Percentiles rank a stretch among this genome's conserved stretches.
Evolutionary conservation across 768 basidiomycete genomes (phyloP).

Genomic region (Tylopilus plumbeoviolaceoides): DNA sequence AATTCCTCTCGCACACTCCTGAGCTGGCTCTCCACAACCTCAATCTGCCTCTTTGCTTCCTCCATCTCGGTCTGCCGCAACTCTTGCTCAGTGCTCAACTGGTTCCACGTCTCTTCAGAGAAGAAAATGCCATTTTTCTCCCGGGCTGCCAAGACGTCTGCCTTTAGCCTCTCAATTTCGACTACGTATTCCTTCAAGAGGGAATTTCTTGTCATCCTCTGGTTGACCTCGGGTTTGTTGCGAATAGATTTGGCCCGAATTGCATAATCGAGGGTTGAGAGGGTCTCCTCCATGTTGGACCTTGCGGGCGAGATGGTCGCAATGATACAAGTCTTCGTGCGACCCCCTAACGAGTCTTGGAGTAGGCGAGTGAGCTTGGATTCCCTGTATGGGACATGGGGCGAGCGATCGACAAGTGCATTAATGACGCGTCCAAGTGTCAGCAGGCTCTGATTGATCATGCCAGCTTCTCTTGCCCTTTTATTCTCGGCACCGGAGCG

Average conservation of each 20-base stretch:
- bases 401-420: conserved; percentile 85
- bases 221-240: conserved; percentile 94
- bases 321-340: conserved; percentile 96
- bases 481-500: conserved; percentile 94
- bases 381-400: conserved; percentile 95
- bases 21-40: conserved; percentile 80
- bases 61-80: conserved; percentile 70
- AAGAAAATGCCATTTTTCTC: conserved; percentile 97
- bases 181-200: conserved; percentile 90
- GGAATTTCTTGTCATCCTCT: conserved; percentile 87
- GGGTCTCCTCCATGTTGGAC: conserved; percentile 93
- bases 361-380: conserved; percentile 96
- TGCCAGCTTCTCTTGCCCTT: conserved; percentile 93
- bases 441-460: conserved; percentile 96
- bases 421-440: conserved; percentile 98
- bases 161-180: conserved; percentile 91
- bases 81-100: conserved; percentile 76
- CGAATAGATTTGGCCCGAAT: conserved; percentile 91
- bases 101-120: conserved; percentile 85
- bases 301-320: conserved; percentile 94
- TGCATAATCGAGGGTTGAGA: conserved; percentile 96
- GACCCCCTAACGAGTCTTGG: conserved; percentile 97
- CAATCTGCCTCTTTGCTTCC: conserved; percentile 79
- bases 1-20: conserved; percentile 82
- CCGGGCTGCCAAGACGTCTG: conserved; percentile 83